Evolutionary conservation across 805 yeast genomes (phyloP), one percentile per base, ranked within the genome.

Genomic region (Sugiyamaella marilandica): DNA sequence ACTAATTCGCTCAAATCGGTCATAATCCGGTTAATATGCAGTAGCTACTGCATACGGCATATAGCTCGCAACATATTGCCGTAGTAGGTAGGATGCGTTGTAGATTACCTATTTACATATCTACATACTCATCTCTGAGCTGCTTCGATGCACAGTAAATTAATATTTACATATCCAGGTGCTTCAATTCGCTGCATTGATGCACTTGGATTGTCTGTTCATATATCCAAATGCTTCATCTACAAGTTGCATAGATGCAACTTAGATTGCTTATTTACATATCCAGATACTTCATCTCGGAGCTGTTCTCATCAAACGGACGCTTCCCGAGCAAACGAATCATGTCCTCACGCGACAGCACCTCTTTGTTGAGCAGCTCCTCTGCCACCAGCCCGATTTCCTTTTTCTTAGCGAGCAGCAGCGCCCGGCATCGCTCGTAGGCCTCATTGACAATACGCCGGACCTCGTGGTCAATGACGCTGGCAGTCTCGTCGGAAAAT

Each of bases 261-360:
- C 7, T 3, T 3, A 24, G 29, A n/a, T n/a, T n/a, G 35, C 10
- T n/a, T 36, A 36, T 36, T 36, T 36, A 36, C 43, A 39, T 45
- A 36, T 45, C 47, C n/a, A 57, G 55, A 69, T 86, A 85, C 69
- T 87, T 89, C 70, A 90, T 89, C 3, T 96, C 97, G 61, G 88
- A 96, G 64, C 88, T 90, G 58, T 80, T 83, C 66, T 90, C 96
- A 24, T 87, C 85, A 77, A 85, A 94, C 10, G 96, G 97, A 57
- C 99, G 79, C 67, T 85, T 85, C 10, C 99, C 99, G 46, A 94
- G 71, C 50, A 94, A 67, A 50, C 87, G 77, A 54, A 91, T 83
- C 95, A 94, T 89, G 65, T 94, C 99, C 62, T 88, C 95, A 68
- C 99, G 81, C 2, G 96, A 88, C 26, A 94, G 77, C 13, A 89